Evolutionary conservation across 2,329 filamentous ascomycete genomes (phyloP).

Genomic region (Phyllachora maydis): DNA sequence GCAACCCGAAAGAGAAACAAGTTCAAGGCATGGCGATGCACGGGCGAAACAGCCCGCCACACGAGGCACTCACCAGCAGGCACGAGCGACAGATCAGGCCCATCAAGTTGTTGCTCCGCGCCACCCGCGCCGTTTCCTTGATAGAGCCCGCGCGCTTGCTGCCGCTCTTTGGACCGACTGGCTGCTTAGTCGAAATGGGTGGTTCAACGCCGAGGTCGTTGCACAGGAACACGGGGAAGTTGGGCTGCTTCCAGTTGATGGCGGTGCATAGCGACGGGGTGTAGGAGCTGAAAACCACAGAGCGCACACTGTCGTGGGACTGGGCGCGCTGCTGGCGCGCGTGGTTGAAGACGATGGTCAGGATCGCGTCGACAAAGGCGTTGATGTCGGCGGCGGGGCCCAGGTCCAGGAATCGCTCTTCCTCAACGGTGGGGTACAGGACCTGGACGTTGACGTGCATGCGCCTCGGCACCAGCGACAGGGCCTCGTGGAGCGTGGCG

Average conservation of each 20-base stretch:
- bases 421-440: slow-evolving; percentile 58
- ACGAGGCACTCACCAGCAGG: slow-evolving; percentile 45
- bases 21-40: slow-evolving; percentile 1
- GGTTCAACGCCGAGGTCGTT: slow-evolving; percentile 79
- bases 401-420: slow-evolving; percentile 50
- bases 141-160: slow-evolving; percentile 65
- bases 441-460: slow-evolving; percentile 88
- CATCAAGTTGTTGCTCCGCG: slow-evolving; percentile 96
- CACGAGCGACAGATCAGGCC: slow-evolving; percentile 78
- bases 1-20: not conserved
- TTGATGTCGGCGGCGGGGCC: slow-evolving; percentile 71
- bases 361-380: slow-evolving; percentile 60
- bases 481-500: slow-evolving; percentile 57
- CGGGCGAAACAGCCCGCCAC: not conserved
- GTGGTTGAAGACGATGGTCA: slow-evolving; percentile 80
- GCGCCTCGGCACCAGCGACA: slow-evolving; percentile 52
- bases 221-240: slow-evolving; percentile 89
- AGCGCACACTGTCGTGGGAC: slow-evolving; percentile 55
- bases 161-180: slow-evolving; percentile 1
- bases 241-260: slow-evolving; percentile 97
- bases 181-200: not conserved
- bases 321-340: slow-evolving; percentile 45
- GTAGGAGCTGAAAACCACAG: slow-evolving; percentile 86
- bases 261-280: slow-evolving; percentile 81
- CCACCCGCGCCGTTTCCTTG: slow-evolving; percentile 85